Conservation (phyloP, 805 yeast species). For the Helenozyma baotianmanensis region DNA sequence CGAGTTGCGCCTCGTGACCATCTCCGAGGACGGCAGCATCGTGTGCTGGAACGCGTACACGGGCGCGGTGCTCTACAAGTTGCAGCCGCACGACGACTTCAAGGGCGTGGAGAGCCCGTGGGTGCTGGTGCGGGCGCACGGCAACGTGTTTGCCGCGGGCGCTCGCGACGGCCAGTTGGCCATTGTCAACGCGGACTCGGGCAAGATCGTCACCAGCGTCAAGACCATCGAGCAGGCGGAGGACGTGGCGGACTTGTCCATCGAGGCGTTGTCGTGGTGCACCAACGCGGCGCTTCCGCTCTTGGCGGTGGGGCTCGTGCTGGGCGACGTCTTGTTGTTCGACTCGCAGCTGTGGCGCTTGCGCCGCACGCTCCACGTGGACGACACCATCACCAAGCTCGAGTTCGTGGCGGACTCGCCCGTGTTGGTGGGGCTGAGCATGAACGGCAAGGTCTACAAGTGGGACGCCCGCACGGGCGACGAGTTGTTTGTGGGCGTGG, state of each 20-base stretch:
- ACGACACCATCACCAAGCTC: slow-evolving; percentile 83
- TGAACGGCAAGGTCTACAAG: slow-evolving; percentile 81
- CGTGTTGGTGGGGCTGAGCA: slow-evolving; percentile 61
- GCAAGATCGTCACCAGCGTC: slow-evolving; percentile 62
- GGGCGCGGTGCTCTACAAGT: slow-evolving; percentile 61
- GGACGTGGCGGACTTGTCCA: slow-evolving; percentile 40
- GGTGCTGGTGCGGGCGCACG: slow-evolving; percentile 64
- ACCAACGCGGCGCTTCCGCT: slow-evolving; percentile 44
- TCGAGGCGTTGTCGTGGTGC: slow-evolving; percentile 75
- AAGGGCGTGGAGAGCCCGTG: slow-evolving; percentile 81
- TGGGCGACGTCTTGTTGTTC: slow-evolving; percentile 78
- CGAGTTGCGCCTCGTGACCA: slow-evolving; percentile 61
- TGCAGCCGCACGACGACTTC: slow-evolving; percentile 56
- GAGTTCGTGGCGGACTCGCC: slow-evolving; percentile 60
- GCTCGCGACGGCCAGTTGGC: slow-evolving; percentile 83
- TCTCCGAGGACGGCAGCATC: slow-evolving; percentile 81
- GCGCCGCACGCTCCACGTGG: slow-evolving; percentile 62
- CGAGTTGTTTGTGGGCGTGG: slow-evolving; percentile 72
- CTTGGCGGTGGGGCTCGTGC: slow-evolving; percentile 84
- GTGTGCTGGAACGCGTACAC: slow-evolving; percentile 89
- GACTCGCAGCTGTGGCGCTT: slow-evolving; percentile 85
- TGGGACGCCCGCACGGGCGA: slow-evolving; percentile 89
- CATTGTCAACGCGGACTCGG: slow-evolving; percentile 71
- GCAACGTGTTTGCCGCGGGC: slow-evolving; percentile 67
- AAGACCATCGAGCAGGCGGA: slow-evolving; percentile 56